A percentile compares a stretch with the other conserved stretches of the same genome.
Evolutionary conservation across 1,284 basidiomycete genomes (phyloP).

Genomic region (Thelephora terrestris): DNA sequence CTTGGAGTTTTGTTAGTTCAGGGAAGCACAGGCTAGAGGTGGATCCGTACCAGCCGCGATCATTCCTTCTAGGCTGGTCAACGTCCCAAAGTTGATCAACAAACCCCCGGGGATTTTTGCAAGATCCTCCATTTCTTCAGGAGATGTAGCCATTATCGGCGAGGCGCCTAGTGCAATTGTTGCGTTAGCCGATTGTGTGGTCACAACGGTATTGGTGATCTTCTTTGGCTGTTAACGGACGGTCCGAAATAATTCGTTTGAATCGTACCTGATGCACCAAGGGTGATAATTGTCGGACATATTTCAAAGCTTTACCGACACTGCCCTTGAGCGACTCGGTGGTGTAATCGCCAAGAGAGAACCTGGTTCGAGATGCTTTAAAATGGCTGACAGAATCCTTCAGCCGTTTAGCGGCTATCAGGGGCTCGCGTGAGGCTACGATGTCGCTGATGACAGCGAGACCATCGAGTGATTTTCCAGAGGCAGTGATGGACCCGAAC

Average conservation of each 20-base stretch:
- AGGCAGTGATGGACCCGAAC: conserved; percentile 56
- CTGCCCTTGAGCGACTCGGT: conserved; percentile 23
- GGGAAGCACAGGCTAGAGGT: background rate
- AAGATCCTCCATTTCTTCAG: conserved; percentile 78
- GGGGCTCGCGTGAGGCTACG: conserved; percentile 58
- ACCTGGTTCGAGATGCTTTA: conserved; percentile 11
- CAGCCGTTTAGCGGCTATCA: conserved; percentile 42
- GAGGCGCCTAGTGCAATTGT: conserved; percentile 85
- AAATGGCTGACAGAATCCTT: conserved; percentile 35
- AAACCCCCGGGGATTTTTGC: conserved; percentile 59
- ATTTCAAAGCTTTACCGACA: conserved; percentile 37
- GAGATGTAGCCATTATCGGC: conserved; percentile 88
- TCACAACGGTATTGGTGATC: conserved; percentile 89
- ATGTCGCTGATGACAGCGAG: conserved; percentile 91
- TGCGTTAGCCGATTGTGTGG: conserved; percentile 86
- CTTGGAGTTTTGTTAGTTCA: conserved; percentile 19
- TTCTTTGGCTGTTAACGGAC: conserved; percentile 20
- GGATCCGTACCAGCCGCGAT: conserved; percentile 55
- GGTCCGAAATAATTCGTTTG: conserved; percentile 6
- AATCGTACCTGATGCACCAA: conserved; percentile 69
- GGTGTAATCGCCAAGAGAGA: conserved; percentile 12
- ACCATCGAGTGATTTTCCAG: conserved; percentile 58
- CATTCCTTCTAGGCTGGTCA: conserved; percentile 73
- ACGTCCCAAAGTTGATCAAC: conserved; percentile 88
- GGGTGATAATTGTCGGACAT: conserved; percentile 47